A percentile compares a stretch with the other conserved stretches of the same genome.
These are phyloP conservation scores for Tetrapisispora fleetii DNA, from an alignment of 805 yeast genomes.

Conservation along the genomic window DNA sequence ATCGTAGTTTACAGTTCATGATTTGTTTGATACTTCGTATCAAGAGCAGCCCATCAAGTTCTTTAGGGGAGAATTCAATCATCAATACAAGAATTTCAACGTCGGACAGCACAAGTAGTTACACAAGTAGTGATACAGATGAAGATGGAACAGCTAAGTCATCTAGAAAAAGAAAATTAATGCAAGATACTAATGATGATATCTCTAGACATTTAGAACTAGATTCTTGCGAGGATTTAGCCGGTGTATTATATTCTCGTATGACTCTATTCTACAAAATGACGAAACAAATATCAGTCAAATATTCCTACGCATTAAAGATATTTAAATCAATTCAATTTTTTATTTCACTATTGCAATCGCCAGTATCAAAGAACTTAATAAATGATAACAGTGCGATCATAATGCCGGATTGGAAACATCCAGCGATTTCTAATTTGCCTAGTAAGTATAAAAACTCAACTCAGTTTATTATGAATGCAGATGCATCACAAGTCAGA, in stretches of 20 bases:
- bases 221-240: slow-evolving; percentile 31
- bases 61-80: slow-evolving; percentile 25
- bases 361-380: background rate
- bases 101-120: slow-evolving; percentile 9
- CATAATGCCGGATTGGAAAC: slow-evolving; percentile 11
- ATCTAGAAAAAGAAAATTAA: slow-evolving; percentile 10
- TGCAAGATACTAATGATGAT: slow-evolving; percentile 17
- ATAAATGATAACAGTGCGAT: background rate
- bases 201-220: slow-evolving; percentile 28
- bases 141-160: slow-evolving; percentile 8
- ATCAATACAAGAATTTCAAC: slow-evolving; percentile 4
- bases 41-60: slow-evolving; percentile 35
- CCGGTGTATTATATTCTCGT: slow-evolving; percentile 31
- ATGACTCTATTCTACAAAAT: slow-evolving; percentile 35
- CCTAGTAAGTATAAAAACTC: slow-evolving; percentile 25
- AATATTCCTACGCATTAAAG: slow-evolving; percentile 62
- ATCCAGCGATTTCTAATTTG: slow-evolving; percentile 21
- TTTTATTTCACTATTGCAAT: slow-evolving; percentile 30
- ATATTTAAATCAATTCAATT: slow-evolving; percentile 47
- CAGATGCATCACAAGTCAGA: slow-evolving; percentile 26
- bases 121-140: slow-evolving; percentile 24
- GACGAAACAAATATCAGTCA: slow-evolving; percentile 39
- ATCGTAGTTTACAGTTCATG: slow-evolving; percentile 47
- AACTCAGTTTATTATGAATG: slow-evolving; percentile 26
- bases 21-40: slow-evolving; percentile 45